Conservation (phyloP, 164 flowering plant genomes). For the Saururus chinensis region DNA sequence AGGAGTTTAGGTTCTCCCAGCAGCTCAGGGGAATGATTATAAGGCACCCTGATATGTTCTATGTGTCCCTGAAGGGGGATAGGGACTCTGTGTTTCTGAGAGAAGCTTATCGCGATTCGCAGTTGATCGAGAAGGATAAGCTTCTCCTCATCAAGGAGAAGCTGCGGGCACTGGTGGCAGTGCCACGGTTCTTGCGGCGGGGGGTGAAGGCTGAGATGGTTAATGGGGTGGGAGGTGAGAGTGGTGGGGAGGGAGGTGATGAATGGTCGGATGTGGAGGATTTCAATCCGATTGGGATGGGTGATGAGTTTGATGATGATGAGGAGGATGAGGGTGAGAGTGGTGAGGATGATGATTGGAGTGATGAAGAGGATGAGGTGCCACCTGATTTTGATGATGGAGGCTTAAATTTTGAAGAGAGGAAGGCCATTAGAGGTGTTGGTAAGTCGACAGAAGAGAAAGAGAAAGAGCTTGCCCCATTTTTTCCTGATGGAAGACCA, state of each 20-base stretch:
- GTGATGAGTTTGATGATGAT: slow-evolving; percentile 29
- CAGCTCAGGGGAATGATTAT: slow-evolving; percentile 88
- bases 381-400: slow-evolving; percentile 78
- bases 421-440: slow-evolving; percentile 18
- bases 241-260: slow-evolving; percentile 31
- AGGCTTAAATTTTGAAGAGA: slow-evolving; percentile 21
- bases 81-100: slow-evolving; percentile 89
- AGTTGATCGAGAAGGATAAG: slow-evolving; percentile 69
- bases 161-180: slow-evolving; percentile 67
- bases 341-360: slow-evolving; percentile 42
- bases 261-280: slow-evolving; percentile 58
- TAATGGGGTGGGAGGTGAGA: slow-evolving; percentile 21
- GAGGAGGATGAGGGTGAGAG: slow-evolving; percentile 26
- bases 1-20: slow-evolving; percentile 90
- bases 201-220: slow-evolving; percentile 11
- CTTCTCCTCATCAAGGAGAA: slow-evolving; percentile 74
- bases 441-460: slow-evolving; percentile 12
- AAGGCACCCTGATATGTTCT: slow-evolving; percentile 94
- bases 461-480: slow-evolving; percentile 37
- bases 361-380: slow-evolving; percentile 50
- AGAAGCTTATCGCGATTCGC: slow-evolving; percentile 80
- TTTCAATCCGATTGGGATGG: slow-evolving; percentile 22
- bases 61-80: slow-evolving; percentile 86
- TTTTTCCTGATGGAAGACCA: slow-evolving; percentile 72
- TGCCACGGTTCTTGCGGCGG: slow-evolving; percentile 49